Percentiles rank a stretch among this genome's conserved stretches.
These are phyloP conservation scores for Agaricus subrufescens DNA, from an alignment of 768 basidiomycete genomes.

Conservation along the genomic window DNA sequence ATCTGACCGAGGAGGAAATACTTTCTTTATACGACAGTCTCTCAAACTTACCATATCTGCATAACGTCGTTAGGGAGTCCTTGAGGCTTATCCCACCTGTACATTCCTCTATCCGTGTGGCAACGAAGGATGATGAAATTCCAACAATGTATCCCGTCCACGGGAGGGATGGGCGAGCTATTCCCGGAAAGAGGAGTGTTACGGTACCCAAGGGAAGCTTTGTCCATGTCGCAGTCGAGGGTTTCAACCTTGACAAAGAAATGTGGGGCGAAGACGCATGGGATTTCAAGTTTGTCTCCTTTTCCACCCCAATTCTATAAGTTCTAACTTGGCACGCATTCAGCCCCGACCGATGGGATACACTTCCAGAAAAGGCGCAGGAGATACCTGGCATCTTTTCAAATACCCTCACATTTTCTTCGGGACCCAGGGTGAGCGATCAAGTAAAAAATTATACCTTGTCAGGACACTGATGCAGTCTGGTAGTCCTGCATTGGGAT, in stretches of 20 bases:
- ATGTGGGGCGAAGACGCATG: conserved; percentile 82
- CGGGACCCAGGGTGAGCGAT: conserved; percentile 68
- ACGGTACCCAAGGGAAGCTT: conserved; percentile 63
- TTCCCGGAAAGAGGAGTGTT: conserved; percentile 37
- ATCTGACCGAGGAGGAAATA: conserved; percentile 59
- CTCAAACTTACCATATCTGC: conserved; percentile 61
- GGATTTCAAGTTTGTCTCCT: conserved; percentile 62
- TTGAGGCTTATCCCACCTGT: conserved; percentile 78
- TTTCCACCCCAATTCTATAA: not conserved
- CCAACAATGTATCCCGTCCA: conserved; percentile 66
- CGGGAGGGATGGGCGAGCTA: conserved; percentile 39
- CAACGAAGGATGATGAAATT: conserved; percentile 72
- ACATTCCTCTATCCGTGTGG: conserved; percentile 76
- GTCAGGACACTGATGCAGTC: not conserved
- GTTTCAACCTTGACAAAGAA: conserved; percentile 70
- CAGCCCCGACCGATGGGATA: conserved; percentile 81
- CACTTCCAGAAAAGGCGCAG: conserved; percentile 64
- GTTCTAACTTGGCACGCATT: not conserved
- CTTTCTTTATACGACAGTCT: conserved; percentile 53
- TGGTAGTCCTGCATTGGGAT: conserved; percentile 76
- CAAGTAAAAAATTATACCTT: not conserved
- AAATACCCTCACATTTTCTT: conserved; percentile 72
- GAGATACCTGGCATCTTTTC: conserved; percentile 68
- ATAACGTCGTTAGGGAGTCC: conserved; percentile 73
- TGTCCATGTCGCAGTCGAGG: conserved; percentile 76